Base-by-base conservation (phyloP, 208 protist species). In the Wallacemonas rigidus region DNA sequence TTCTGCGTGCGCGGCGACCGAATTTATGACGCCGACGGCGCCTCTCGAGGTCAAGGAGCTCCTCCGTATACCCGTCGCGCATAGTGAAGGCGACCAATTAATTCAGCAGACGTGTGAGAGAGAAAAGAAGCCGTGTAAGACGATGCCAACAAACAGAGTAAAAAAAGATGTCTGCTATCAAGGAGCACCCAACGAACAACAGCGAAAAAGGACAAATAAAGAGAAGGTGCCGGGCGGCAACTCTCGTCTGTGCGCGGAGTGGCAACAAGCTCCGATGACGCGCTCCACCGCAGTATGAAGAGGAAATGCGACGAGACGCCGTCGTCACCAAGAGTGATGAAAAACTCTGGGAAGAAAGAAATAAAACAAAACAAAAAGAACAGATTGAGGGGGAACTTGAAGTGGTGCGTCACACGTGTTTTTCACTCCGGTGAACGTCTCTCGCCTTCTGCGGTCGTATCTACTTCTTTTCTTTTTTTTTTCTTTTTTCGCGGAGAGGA, bases 41-140 rank as follows among this genome's bases (percentile, higher is more conserved):
- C 41, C 51, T 50, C 41, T 85, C 75, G 44, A 85, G 62, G 15
- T 67, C 69, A 58, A 85, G 74, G 41, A 85, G 73, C 55, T 77
- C 54, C n/a, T 78, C 70, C 44, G 69, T 67, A 55, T 85, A 80
- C 11, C 70, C 74, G 36, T 73, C 67, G 6, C 77, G 73, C 80
- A 85, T 85, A 9, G 56, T 58, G 26, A 26, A 26, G 26, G 26
- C 26, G 26, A 26, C 26, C 26, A 26, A 26, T 26, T 26, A 26
- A 26, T 26, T 26, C 26, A 26, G 26, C 26, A 26, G 26, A 26
- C 26, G 26, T 26, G 26, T 1, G 53, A 57, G 14, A 57, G 26
- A 64, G 44, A 64, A 60, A 1, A 61, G 47, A 50, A 50, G 45
- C 45, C 8, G 45, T 50, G 45, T 50, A 14, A 6, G 1, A 50